Percentiles rank a stretch among this genome's conserved stretches.
Conservation (phyloP, 2,329 filamentous ascomycete species). For the Cryphonectria carpinicola region DNA sequence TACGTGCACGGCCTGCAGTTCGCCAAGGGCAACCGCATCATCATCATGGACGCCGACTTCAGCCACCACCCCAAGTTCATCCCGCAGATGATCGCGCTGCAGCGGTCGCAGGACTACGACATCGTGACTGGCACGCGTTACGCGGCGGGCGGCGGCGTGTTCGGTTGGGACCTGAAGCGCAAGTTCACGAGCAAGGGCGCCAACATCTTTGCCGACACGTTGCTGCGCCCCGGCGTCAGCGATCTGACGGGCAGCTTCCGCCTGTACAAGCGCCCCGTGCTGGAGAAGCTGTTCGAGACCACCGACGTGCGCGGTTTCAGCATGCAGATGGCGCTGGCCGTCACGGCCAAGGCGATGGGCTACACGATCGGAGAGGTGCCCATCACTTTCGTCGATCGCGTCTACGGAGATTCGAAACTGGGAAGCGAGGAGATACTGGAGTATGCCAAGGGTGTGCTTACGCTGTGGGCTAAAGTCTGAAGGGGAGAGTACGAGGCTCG, state of each 20-base stretch:
- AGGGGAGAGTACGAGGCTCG: constrained; percentile 29
- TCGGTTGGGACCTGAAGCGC: constrained; percentile 93
- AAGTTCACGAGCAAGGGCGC: constrained; percentile 85
- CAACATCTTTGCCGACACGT: constrained; percentile 94
- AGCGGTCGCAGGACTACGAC: constrained; percentile 80
- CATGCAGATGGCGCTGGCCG: constrained; percentile 99
- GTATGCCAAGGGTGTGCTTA: constrained; percentile 85
- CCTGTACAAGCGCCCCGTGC: constrained; percentile 87
- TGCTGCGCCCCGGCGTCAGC: constrained; percentile 89
- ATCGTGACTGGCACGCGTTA: constrained; percentile 98
- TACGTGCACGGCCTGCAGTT: constrained; percentile 95
- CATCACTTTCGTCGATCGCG: constrained; percentile 91
- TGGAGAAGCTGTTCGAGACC: constrained; percentile 86
- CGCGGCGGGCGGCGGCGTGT: constrained; percentile 86
- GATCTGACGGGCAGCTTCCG: constrained; percentile 95
- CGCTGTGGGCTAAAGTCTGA: constrained; percentile 76
- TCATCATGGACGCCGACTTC: constrained; percentile 99
- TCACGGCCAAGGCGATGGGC: constrained; percentile 93
- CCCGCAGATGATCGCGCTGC: constrained; percentile 84
- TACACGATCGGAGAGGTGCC: constrained; percentile 93
- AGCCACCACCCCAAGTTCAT: constrained; percentile 99
- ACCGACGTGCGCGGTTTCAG: constrained; percentile 97
- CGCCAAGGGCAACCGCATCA: constrained; percentile 88
- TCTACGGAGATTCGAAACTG: constrained; percentile 85
- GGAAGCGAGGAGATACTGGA: constrained; percentile 95